Evolutionary conservation across 257 asterid species (phyloP).

Genomic region (Phtheirospermum japonicum): DNA sequence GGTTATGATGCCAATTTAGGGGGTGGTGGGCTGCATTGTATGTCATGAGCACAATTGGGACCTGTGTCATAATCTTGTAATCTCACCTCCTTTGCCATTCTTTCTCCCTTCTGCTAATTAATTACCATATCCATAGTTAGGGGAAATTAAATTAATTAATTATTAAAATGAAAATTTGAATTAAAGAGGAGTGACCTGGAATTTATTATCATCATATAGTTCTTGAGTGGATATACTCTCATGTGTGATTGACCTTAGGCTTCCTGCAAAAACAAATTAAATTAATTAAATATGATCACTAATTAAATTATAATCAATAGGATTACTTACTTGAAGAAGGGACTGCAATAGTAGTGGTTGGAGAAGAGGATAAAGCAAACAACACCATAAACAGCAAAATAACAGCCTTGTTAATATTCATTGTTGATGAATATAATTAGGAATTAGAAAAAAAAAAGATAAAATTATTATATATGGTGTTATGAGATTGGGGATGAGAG

Average conservation of each 20-base stretch:
- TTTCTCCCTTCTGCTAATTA: too few species aligned
- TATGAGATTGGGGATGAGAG: too few species aligned
- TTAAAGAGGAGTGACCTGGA: constrained; percentile 26
- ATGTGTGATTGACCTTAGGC: constrained; percentile 28
- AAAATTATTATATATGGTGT: too few species aligned
- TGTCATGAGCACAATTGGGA: too few species aligned
- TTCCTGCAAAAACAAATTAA: constrained; percentile 34
- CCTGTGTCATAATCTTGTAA: too few species aligned
- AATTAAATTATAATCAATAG: not conserved
- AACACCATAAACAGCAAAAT: constrained; percentile 26
- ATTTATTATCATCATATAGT: constrained; percentile 20
- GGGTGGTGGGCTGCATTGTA: too few species aligned
- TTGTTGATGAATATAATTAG: too few species aligned
- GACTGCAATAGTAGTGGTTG: constrained; percentile 30
- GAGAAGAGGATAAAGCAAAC: constrained; percentile 27
- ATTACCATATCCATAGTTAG: too few species aligned
- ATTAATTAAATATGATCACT: not conserved
- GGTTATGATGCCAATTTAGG: too few species aligned
- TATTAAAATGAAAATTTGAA: constrained; percentile 8
- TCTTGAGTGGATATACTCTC: constrained; percentile 20
- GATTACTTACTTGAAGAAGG: constrained; percentile 53
- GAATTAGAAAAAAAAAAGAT: too few species aligned
- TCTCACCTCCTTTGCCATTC: too few species aligned
- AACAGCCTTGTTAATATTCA: too few species aligned
- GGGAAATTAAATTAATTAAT: not conserved